These are phyloP conservation scores for Vigna mungo DNA, from an alignment of 306 rosid species.

Conservation along the genomic window DNA sequence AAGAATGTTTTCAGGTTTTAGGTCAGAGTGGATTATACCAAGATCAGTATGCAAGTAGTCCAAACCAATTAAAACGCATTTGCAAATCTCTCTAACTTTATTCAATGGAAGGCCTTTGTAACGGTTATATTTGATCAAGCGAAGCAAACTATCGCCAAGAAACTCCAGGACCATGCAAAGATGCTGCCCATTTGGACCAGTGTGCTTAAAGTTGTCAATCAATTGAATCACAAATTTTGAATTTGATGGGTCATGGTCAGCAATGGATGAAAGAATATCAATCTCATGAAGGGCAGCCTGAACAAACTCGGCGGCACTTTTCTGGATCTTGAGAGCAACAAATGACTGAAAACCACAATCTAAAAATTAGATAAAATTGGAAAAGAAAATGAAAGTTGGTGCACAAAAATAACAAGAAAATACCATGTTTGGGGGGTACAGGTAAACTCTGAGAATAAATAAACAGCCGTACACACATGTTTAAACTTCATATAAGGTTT, in stretches of 20 bases:
- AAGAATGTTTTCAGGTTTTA: constrained; percentile 96
- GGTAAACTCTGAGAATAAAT: not conserved
- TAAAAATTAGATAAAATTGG: constrained; percentile 18
- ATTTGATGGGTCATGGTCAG: constrained; percentile 70
- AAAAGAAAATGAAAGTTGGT: constrained; percentile 3
- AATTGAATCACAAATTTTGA: constrained; percentile 82
- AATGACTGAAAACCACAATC: constrained; percentile 59
- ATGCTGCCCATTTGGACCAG: constrained; percentile 98
- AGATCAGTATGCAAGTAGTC: constrained; percentile 93
- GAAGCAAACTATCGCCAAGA: constrained; percentile 96
- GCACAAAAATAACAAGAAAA: constrained; percentile 4
- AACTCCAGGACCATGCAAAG: constrained; percentile 96
- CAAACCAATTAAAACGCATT: constrained; percentile 76
- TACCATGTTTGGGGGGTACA: constrained; percentile 4
- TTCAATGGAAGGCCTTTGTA: constrained; percentile 77
- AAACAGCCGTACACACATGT: constrained; percentile 13
- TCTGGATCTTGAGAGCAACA: constrained; percentile 98
- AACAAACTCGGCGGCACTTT: constrained; percentile 92
- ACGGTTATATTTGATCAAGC: constrained; percentile 75
- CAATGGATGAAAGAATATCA: constrained; percentile 72
- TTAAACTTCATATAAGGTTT: constrained; percentile 3
- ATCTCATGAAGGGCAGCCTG: constrained; percentile 97
- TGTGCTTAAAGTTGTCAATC: constrained; percentile 88
- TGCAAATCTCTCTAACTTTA: constrained; percentile 90
- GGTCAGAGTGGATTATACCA: constrained; percentile 87